Conservation (phyloP, 2,329 filamentous ascomycete species). For the Allantophomopsis lycopodina region DNA sequence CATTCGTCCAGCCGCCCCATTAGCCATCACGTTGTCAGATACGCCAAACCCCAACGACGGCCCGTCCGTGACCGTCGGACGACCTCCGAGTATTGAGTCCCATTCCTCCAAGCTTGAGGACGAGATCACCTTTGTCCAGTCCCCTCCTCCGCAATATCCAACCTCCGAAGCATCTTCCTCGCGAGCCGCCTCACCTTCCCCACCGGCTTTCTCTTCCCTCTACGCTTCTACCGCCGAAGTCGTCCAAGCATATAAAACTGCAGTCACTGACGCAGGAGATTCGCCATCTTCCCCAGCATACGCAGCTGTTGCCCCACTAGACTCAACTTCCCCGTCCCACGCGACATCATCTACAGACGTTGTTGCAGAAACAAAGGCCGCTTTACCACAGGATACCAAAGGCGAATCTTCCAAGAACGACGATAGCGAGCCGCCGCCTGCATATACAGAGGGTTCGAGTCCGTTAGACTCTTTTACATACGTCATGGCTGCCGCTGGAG, state of each 20-base stretch:
- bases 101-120: slow-evolving; percentile 20
- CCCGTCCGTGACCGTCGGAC: slow-evolving; percentile 27
- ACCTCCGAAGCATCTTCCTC: slow-evolving; percentile 36
- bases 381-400: slow-evolving; percentile 72
- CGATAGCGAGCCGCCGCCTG: slow-evolving; percentile 86
- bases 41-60: slow-evolving; percentile 28
- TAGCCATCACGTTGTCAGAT: slow-evolving; percentile 32
- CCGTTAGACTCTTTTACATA: slow-evolving; percentile 87
- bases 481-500: slow-evolving; percentile 95
- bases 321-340: neutral
- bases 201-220: slow-evolving; percentile 48
- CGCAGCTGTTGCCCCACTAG: slow-evolving; percentile 19
- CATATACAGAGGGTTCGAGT: slow-evolving; percentile 89
- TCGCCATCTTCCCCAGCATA: slow-evolving; percentile 37
- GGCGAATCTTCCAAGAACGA: slow-evolving; percentile 55
- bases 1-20: slow-evolving; percentile 1
- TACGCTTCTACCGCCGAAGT: slow-evolving; percentile 28
- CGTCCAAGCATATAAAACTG: slow-evolving; percentile 21
- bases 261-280: slow-evolving; percentile 21
- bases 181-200: slow-evolving; percentile 26
- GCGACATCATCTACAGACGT: slow-evolving; percentile 26
- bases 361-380: slow-evolving; percentile 68
- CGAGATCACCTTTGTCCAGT: slow-evolving; percentile 24
- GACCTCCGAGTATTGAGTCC: slow-evolving; percentile 7
- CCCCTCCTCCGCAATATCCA: slow-evolving; percentile 47